Evolutionary conservation across 1,284 basidiomycete species (phyloP).

Genomic region (Tilletia indica): DNA sequence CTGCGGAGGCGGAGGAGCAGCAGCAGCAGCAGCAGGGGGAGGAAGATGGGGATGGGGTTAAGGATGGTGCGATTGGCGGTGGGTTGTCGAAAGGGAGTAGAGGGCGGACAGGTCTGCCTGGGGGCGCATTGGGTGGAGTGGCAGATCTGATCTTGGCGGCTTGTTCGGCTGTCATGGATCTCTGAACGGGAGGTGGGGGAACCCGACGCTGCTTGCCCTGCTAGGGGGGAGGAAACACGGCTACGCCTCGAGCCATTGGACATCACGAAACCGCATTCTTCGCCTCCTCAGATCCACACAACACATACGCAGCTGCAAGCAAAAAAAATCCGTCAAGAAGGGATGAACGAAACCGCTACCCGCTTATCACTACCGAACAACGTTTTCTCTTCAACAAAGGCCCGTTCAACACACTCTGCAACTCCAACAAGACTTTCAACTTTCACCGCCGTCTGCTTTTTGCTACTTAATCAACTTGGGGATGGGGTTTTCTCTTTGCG

Average conservation of each 20-base stretch:
- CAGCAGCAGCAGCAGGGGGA: not conserved
- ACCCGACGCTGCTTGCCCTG: not conserved
- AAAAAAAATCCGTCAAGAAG: not conserved
- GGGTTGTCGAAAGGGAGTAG: not conserved
- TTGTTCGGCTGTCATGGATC: conserved; percentile 37
- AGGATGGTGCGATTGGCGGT: not conserved
- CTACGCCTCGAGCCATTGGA: no score
- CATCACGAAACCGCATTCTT: no score
- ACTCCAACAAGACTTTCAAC: no score
- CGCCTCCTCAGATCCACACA: no score
- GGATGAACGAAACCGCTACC: not conserved
- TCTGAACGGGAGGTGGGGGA: conserved; percentile 21
- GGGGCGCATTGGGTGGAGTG: conserved; percentile 31
- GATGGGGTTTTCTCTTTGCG: not conserved
- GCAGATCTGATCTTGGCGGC: conserved; percentile 37
- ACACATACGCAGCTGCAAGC: not conserved
- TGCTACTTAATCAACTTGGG: no score
- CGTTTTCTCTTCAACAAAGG: not conserved
- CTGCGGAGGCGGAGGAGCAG: conserved; percentile 16
- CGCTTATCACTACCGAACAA: not conserved
- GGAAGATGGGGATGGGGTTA: not conserved
- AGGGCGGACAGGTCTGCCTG: not conserved
- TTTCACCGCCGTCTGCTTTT: no score
- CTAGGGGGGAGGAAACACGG: no score
- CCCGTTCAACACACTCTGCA: no score